Base-by-base conservation (phyloP, 352 stramenopile species). In the Peronospora belbahrii region DNA sequence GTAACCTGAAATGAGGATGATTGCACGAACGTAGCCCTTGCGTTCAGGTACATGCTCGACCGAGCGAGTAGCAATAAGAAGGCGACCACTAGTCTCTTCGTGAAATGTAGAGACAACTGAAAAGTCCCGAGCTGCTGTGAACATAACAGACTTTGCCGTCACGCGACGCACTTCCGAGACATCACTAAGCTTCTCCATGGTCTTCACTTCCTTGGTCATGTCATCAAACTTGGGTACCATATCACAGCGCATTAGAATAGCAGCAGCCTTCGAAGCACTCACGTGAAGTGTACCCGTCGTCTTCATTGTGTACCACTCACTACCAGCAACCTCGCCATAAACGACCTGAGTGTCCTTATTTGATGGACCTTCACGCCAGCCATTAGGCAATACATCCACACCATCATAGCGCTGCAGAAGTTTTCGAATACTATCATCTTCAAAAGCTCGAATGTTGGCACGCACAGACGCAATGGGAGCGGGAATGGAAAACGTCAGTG, bases 191-290 rank as follows among this genome's bases (percentile, higher is more conserved):
- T 74, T 76, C 52, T 91, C 72, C 28, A 91, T 36, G 2, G 67
- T 15, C 32, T 63, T 65, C 2, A 85, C 70, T 27, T 86, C 70
- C 59, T 82, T 83, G 13, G 76, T 91, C 71, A 88, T 85, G 20
- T 88, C 78, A 36, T 91, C 79, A 39, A 83, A 85, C 53, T 80
- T 82, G 7, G 76, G 76, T 13, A 85, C 74, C 62, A 79, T 80
- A 23, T 85, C 62, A 20, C 60, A 47, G 18, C 63, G 52, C 46
- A 72, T 67, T 22, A 91, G 59, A 23, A 85, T 55, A 10, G 56
- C 38, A 13, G 74, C 72, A 10, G 67, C 71, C 37, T 74, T 78
- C 19, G 67, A 57, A 17, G 74, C 67, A 39, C 62, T 76, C 28
- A 83, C 76, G 31, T 68, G 42, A 11, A 91, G 46, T 58, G 54